phyloP scores from a whole-genome alignment of 2,329 filamentous ascomycete species.

The Pseudohalonectria lignicola region DNA sequence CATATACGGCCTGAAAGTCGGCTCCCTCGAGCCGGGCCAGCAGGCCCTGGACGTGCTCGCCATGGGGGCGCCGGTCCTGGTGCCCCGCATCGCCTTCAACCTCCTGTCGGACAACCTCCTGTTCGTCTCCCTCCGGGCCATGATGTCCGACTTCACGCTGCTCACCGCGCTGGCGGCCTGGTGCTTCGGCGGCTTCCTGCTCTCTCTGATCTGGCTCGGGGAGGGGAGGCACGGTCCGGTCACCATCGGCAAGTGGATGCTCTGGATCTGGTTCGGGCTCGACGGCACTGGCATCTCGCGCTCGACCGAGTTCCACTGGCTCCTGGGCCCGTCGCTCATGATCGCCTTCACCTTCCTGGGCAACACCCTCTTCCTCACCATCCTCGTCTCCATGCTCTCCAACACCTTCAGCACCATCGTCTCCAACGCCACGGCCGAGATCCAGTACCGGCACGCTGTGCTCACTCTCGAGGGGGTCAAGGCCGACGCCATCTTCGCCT shows the following conservation, averaged over 20 bases:
- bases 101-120: slow-evolving; percentile 66
- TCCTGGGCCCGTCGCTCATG: slow-evolving; percentile 73
- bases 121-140: slow-evolving; percentile 61
- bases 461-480: slow-evolving; percentile 80
- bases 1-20: slow-evolving; percentile 39
- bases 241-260: slow-evolving; percentile 65
- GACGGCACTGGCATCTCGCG: slow-evolving; percentile 49
- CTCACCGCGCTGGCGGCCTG: slow-evolving; percentile 55
- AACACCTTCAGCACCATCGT: slow-evolving; percentile 76
- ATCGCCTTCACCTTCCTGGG: slow-evolving; percentile 76
- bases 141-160: slow-evolving; percentile 63
- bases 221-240: slow-evolving; percentile 22
- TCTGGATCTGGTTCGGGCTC: slow-evolving; percentile 72
- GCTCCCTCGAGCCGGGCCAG: slow-evolving; percentile 25
- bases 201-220: slow-evolving; percentile 57
- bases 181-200: slow-evolving; percentile 61
- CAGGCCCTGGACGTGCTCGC: slow-evolving; percentile 55
- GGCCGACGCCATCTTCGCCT: slow-evolving; percentile 71
- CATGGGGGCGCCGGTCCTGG: slow-evolving; percentile 56
- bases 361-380: slow-evolving; percentile 81
- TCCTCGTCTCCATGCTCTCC: slow-evolving; percentile 76
- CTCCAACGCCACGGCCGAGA: slow-evolving; percentile 67
- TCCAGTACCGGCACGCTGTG: slow-evolving; percentile 71
- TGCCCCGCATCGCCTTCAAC: slow-evolving; percentile 62
- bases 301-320: slow-evolving; percentile 61